Base-by-base conservation (phyloP, 2,329 filamentous ascomycete genomes). In the Didymella keratinophila region DNA sequence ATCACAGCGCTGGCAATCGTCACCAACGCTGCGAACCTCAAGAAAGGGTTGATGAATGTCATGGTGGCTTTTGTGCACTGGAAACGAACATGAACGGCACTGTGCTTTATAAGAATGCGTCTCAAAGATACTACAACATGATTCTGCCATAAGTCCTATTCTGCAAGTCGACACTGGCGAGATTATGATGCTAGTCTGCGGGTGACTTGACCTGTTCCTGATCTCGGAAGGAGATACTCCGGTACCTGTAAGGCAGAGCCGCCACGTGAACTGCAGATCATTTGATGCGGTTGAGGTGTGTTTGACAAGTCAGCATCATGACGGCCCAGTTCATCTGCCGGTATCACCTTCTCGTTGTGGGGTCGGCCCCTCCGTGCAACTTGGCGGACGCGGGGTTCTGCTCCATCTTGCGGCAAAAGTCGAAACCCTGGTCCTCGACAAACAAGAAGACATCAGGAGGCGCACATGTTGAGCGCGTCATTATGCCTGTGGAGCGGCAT, bases 341-440 rank as follows among this genome's bases (percentile, higher is more conserved):
- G 58, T 69, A 68, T 66, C 66, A 73, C 72, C 72, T 73, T 74
- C 70, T 73, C 37, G 25, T 62, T 71, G 45, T 58, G 65, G 61
- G 59, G 51, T 52, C 42, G 60, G 57, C 56, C 62, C 56, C 43
- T 58, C 51, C 32, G 41, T 42, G 39, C 34, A 36, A 69, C 60
- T 64, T 67, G 66, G 70, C 56, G 56, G 71, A 14, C 41, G 41
- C 41, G 41, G 71, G 71, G 66, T 39, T 68, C 42, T 39, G 46
- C 58, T 59, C 61, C 61, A 51, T 54, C 45, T 62, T 34, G 50
- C 62, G 61, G 65, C 60, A 71, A 62, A 70, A 68, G 63, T 59
- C 63, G 58, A 41, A 45, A 54, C 10, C 48, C 48, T 20, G 20
- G 42, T 50, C 32, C 32, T n/a, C 12, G 23, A 39, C 41, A 9